Percentiles rank a stretch among this genome's conserved stretches.
These are phyloP conservation scores for Neostapfia colusana DNA, from an alignment of 176 grass and related monocot species.

Conservation along the genomic window DNA sequence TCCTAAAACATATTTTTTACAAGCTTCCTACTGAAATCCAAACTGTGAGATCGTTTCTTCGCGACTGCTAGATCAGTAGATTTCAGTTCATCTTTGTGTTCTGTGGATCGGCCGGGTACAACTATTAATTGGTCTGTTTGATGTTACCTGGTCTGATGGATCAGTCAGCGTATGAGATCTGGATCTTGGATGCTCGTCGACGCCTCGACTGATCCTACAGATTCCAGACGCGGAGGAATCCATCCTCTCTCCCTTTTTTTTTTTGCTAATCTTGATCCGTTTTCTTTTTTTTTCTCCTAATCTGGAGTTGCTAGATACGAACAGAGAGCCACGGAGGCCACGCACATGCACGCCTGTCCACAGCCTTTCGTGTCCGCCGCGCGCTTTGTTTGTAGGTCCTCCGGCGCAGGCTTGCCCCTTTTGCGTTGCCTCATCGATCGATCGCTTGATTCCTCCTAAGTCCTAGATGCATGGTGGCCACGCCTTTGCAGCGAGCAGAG, in stretches of 20 bases:
- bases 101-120: too few species aligned
- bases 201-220: constrained; percentile 26
- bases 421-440: constrained; percentile 18
- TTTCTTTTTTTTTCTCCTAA: too few species aligned
- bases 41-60: neutral
- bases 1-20: too few species aligned
- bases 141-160: too few species aligned
- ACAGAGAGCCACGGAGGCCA: neutral
- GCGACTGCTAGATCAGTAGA: neutral
- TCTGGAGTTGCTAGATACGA: neutral
- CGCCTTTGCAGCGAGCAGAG: neutral
- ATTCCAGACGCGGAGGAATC: neutral
- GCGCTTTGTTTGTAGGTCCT: constrained; percentile 27
- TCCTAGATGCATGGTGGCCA: neutral
- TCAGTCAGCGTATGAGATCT: neutral
- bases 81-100: neutral
- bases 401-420: neutral
- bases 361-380: constrained; percentile 20
- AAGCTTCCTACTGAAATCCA: too few species aligned
- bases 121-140: too few species aligned
- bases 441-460: constrained; percentile 21
- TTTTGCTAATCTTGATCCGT: too few species aligned
- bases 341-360: constrained; percentile 3
- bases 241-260: too few species aligned
- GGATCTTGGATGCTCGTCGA: neutral